Percentiles rank a stretch among this genome's conserved stretches.
phyloP scores from a whole-genome alignment of 257 asterid genomes.

The Ilex asprella region DNA sequence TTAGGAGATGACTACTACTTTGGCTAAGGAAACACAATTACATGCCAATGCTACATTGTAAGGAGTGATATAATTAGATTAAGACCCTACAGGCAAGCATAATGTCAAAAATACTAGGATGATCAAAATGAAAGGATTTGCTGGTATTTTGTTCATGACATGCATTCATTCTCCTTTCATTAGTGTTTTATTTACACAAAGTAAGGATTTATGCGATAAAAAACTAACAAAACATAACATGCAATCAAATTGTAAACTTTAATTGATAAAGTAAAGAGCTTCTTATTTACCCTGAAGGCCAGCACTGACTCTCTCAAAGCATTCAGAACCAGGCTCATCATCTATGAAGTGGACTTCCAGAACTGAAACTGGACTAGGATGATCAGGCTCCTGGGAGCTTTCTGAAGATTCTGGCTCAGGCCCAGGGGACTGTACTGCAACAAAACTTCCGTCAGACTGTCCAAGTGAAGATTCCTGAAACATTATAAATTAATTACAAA shows the following conservation, averaged over 20 bases:
- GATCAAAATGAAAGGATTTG: no score
- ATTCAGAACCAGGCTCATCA: slow-evolving; percentile 52
- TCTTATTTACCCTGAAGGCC: slow-evolving; percentile 63
- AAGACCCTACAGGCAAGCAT: no score
- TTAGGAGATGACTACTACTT: no score
- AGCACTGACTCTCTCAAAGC: slow-evolving; percentile 73
- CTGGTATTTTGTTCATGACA: no score
- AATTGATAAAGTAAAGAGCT: no score
- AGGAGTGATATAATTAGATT: no score
- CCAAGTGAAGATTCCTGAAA: slow-evolving; percentile 37
- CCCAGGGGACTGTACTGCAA: slow-evolving; percentile 14
- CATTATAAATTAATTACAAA: background rate
- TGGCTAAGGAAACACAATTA: no score
- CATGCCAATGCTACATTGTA: no score
- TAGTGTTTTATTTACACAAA: no score
- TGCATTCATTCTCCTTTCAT: no score
- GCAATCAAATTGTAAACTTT: background rate
- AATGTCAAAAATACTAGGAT: no score
- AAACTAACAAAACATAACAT: background rate
- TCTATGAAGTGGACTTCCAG: slow-evolving; percentile 61
- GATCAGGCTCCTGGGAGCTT: slow-evolving; percentile 66
- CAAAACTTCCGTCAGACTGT: slow-evolving; percentile 21
- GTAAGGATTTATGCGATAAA: no score
- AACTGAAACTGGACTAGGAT: slow-evolving; percentile 82
- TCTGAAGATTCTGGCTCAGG: slow-evolving; percentile 50